Evolutionary conservation across 768 basidiomycete species (phyloP), one percentile per base, ranked within the genome.

Genomic region (Hypholoma sublateritium): DNA sequence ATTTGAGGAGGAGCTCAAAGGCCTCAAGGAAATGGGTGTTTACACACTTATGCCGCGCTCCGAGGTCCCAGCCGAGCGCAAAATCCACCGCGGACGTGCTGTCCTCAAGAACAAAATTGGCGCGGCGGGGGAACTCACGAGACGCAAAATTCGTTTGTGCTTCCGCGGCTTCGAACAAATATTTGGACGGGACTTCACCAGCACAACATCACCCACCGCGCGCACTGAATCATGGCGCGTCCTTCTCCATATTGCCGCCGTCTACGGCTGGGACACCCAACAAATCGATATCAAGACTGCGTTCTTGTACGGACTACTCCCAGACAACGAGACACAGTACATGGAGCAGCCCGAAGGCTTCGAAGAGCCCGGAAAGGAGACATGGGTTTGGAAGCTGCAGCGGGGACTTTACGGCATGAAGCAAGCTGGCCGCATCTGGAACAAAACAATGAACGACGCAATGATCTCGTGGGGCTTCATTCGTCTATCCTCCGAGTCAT

Each of bases 161-260:
- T 72, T 76, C 21, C 70, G 74, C 51, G 79, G 81, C 0, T 78
- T 69, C 61, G 60, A 74, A 19, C 77, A 79, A 50, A 60, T 74
- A 0, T 73, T 65, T 22, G 79, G 80, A 0, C 57, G 66, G 9
- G 79, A 83, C 50, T 83, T 74, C 56, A 67, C 64, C 0, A 69
- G 74, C 37, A 78, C 77, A 0, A 76, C 72, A 45, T 76, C 79
- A 45, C 75, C 74, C 1, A 74, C 71, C 12, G 71, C 71, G 14
- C 69, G 69, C n/a, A 69, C 75, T 63, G 76, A 77, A 59, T 74
- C 77, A 0, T 68, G 76, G 44, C 62, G 69, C 0, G 60, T 72
- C 4, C 57, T 80, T 1, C 63, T 75, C 0, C 72, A 76, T 19
- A 54, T 78, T 5, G 74, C 72, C 0, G 73, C 73, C 0, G 2